These are phyloP conservation scores for Westerdykella sp. DNA, from an alignment of 2,329 filamentous ascomycete species.

Conservation along the genomic window DNA sequence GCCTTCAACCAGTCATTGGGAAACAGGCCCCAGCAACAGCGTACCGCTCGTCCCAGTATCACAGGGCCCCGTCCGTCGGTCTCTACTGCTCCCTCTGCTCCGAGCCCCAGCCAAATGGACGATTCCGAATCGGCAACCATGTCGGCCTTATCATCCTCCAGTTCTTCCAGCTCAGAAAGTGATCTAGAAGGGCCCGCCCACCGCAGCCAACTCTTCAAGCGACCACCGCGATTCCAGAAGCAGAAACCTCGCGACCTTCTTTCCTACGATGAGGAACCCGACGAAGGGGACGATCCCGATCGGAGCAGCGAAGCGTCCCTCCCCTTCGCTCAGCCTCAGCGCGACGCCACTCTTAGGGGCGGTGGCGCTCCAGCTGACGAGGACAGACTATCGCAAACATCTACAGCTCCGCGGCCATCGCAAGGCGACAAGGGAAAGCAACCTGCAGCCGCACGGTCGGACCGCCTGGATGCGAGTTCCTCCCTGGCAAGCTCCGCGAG, in stretches of 20 bases:
- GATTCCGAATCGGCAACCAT: slow-evolving; percentile 17
- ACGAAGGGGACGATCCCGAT: slow-evolving; percentile 49
- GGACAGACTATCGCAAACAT: background rate
- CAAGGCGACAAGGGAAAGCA: background rate
- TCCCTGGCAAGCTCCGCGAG: slow-evolving; percentile 49
- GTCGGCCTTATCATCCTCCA: slow-evolving; percentile 23
- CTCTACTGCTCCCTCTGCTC: background rate
- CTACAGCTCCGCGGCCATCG: background rate
- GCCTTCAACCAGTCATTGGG: slow-evolving; percentile 19
- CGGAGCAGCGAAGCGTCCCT: slow-evolving; percentile 41
- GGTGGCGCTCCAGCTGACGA: background rate
- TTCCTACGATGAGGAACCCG: slow-evolving; percentile 26
- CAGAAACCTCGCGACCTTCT: slow-evolving; percentile 26
- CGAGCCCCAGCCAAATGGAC: slow-evolving; percentile 6
- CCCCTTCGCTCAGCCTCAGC: slow-evolving; percentile 37
- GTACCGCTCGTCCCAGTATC: slow-evolving; percentile 19
- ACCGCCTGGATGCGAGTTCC: slow-evolving; percentile 32
- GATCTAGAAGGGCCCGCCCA: slow-evolving; percentile 34
- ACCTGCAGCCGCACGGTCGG: background rate
- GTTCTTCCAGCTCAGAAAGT: slow-evolving; percentile 29
- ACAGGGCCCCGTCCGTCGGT: slow-evolving; percentile 9
- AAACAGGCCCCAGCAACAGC: slow-evolving; percentile 20
- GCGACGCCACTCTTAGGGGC: slow-evolving; percentile 3
- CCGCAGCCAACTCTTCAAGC: slow-evolving; percentile 42
- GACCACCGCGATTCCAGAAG: slow-evolving; percentile 34